phyloP scores from a whole-genome alignment of 805 yeast genomes.

The Lipomyces mesembrius region DNA sequence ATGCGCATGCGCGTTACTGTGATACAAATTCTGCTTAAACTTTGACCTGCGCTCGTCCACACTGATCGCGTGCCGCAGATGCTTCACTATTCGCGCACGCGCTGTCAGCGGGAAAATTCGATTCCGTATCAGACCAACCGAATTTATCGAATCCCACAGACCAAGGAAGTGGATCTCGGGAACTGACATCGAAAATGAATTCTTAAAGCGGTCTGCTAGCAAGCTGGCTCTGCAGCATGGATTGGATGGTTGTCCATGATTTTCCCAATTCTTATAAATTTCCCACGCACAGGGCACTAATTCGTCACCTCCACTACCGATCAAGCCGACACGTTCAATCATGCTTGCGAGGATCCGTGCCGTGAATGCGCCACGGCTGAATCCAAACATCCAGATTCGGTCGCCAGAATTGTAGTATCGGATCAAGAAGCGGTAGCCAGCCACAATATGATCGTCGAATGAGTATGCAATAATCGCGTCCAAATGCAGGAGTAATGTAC shows the following conservation, averaged over 20 bases:
- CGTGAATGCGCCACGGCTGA: constrained; percentile 63
- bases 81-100: constrained; percentile 56
- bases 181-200: constrained; percentile 55
- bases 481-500: constrained; percentile 34
- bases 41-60: constrained; percentile 69
- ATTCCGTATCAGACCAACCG: constrained; percentile 65
- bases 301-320: constrained; percentile 59
- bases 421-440: constrained; percentile 40
- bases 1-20: background rate
- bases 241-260: constrained; percentile 60
- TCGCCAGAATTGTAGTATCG: constrained; percentile 37
- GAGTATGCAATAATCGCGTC: constrained; percentile 60
- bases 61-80: constrained; percentile 69
- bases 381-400: constrained; percentile 39
- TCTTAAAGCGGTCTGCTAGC: constrained; percentile 54
- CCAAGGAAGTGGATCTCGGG: constrained; percentile 64
- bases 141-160: constrained; percentile 69
- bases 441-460: constrained; percentile 60
- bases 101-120: constrained; percentile 60
- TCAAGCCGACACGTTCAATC: constrained; percentile 66
- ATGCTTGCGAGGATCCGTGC: constrained; percentile 69
- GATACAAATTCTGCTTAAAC: constrained; percentile 59
- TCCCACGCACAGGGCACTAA: constrained; percentile 66
- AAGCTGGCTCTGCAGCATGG: constrained; percentile 49
- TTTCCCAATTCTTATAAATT: constrained; percentile 57